phyloP scores from a whole-genome alignment of 2,329 filamentous ascomycete genomes.

The Fonsecaea nubica region DNA sequence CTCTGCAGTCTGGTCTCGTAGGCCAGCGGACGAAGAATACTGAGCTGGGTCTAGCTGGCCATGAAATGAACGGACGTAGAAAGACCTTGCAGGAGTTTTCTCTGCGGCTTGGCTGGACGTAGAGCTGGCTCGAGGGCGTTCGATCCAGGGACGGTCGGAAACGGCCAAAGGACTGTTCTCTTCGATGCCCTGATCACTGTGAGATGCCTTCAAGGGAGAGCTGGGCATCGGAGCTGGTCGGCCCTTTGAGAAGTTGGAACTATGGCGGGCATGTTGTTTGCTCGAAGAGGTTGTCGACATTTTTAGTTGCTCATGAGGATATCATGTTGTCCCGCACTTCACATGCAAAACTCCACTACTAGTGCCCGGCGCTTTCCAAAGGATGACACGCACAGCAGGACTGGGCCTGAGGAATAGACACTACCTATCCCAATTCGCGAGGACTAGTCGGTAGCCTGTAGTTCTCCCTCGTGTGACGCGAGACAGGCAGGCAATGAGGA shows the following conservation, averaged over 20 bases:
- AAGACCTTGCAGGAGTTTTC: constrained; percentile 53
- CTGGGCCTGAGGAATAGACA: neutral
- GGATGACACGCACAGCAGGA: constrained; percentile 10
- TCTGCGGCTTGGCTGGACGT: constrained; percentile 36
- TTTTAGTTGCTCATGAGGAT: constrained; percentile 27
- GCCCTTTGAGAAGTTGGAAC: constrained; percentile 28
- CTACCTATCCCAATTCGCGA: constrained; percentile 15
- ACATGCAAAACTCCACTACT: constrained; percentile 22
- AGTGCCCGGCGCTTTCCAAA: constrained; percentile 11
- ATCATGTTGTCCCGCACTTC: constrained; percentile 30
- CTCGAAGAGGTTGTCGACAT: constrained; percentile 32
- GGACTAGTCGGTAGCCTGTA: constrained; percentile 9
- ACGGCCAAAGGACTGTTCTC: constrained; percentile 31
- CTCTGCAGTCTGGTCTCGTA: constrained; percentile 86
- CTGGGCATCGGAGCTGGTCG: constrained; percentile 27
- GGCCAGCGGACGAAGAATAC: constrained; percentile 75
- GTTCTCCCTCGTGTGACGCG: constrained; percentile 18
- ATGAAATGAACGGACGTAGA: constrained; percentile 54
- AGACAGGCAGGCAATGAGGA: constrained; percentile 28
- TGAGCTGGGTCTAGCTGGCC: constrained; percentile 65
- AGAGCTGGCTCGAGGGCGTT: constrained; percentile 35
- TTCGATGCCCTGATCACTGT: constrained; percentile 30
- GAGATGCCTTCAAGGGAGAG: constrained; percentile 32
- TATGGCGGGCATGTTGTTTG: constrained; percentile 35
- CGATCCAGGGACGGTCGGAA: constrained; percentile 32